phyloP scores from a whole-genome alignment of 306 rosid species.

The Cucurbita moschata region DNA sequence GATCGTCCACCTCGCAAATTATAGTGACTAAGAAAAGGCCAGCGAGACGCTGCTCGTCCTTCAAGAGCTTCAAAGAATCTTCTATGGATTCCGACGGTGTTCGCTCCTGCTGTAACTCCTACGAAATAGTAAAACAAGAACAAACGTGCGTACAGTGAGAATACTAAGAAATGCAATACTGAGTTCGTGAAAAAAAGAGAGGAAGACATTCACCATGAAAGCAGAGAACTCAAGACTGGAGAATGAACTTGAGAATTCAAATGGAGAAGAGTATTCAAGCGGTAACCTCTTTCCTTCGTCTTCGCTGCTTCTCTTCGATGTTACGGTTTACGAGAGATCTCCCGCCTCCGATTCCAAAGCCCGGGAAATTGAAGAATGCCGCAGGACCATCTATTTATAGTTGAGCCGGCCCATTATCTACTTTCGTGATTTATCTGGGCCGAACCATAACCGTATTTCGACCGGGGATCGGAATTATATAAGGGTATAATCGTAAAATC shows the following conservation, averaged over 20 bases:
- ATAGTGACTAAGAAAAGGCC: conserved; percentile 80
- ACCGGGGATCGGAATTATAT: too few species aligned
- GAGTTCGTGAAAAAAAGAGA: neutral
- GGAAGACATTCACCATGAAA: neutral
- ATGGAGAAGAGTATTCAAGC: neutral
- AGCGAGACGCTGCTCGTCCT: conserved; percentile 86
- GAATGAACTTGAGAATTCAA: neutral
- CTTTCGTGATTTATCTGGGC: neutral
- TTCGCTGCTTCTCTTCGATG: neutral
- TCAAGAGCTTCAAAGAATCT: conserved; percentile 76
- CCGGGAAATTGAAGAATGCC: neutral
- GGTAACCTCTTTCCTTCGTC: neutral
- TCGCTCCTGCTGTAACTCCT: conserved; percentile 21
- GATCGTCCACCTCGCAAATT: conserved; percentile 58
- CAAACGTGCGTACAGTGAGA: neutral
- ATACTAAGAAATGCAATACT: neutral
- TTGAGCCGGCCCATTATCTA: neutral
- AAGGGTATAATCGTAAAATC: too few species aligned
- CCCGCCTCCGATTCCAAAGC: neutral
- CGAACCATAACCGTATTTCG: neutral
- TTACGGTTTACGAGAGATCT: neutral
- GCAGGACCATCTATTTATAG: neutral
- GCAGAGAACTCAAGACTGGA: neutral
- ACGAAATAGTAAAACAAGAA: neutral
- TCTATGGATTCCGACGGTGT: conserved; percentile 35